Percentiles rank a stretch among this genome's conserved stretches.
phyloP scores from a whole-genome alignment of 2,329 filamentous ascomycete genomes.

The Capronia coronata region DNA sequence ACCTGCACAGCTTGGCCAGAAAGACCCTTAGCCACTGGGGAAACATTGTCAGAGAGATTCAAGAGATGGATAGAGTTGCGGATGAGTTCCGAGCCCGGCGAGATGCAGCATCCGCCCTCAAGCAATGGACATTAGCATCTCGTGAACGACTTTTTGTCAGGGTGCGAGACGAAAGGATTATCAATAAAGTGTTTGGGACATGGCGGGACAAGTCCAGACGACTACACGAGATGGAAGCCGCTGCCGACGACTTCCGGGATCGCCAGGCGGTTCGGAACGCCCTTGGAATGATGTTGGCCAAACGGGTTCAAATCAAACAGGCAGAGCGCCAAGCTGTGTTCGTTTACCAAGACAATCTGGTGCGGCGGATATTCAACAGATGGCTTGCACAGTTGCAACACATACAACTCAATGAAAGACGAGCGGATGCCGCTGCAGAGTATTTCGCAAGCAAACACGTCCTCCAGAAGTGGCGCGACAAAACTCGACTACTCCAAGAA shows the following conservation, averaged over 20 bases:
- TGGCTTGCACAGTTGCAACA: constrained; percentile 13
- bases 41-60: constrained; percentile 6
- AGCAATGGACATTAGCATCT: constrained; percentile 14
- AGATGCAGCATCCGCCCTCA: constrained; percentile 13
- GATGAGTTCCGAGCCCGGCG: constrained; percentile 8
- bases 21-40: constrained; percentile 16
- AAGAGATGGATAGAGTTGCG: constrained; percentile 10
- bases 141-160: constrained; percentile 18
- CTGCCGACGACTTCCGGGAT: constrained; percentile 13
- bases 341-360: constrained; percentile 13
- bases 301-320: constrained; percentile 7
- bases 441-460: constrained; percentile 20
- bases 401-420: constrained; percentile 9
- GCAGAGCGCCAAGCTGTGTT: constrained; percentile 10
- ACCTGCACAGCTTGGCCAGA: constrained; percentile 7
- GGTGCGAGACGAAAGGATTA: constrained; percentile 10
- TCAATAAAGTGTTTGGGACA: constrained; percentile 4
- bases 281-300: constrained; percentile 8
- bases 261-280: constrained; percentile 10
- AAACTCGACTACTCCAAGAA: constrained; percentile 3
- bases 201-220: constrained; percentile 14
- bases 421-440: constrained; percentile 18
- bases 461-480: constrained; percentile 12
- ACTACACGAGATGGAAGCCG: constrained; percentile 13
- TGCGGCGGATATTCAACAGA: constrained; percentile 7